Conservation (phyloP, 176 grass and related monocot species). For the Phoenix roebelenii region DNA sequence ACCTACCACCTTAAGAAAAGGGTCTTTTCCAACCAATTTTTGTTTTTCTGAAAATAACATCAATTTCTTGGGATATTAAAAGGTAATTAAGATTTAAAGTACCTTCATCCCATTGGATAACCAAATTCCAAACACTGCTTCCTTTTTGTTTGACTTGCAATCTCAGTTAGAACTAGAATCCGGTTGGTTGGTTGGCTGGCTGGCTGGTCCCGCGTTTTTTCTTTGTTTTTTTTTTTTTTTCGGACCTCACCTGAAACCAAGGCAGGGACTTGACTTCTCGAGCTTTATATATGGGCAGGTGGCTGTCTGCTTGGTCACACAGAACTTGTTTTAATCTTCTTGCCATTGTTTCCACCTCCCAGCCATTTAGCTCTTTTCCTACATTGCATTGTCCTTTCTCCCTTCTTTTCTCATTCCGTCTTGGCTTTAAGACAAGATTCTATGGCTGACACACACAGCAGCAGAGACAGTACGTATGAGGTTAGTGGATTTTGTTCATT, state of each 20-base stretch:
- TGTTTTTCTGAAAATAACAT: too few relatives aligned
- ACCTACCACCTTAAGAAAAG: slow-evolving; percentile 42
- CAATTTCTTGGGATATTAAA: too few relatives aligned
- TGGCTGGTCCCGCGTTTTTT: slow-evolving; percentile 1
- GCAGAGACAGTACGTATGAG: not conserved
- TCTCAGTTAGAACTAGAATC: slow-evolving; percentile 24
- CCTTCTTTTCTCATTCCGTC: not conserved
- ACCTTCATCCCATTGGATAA: too few relatives aligned
- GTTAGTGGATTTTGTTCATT: not conserved
- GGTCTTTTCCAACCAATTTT: too few relatives aligned
- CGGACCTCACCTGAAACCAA: slow-evolving; percentile 11
- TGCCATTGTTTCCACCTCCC: not conserved
- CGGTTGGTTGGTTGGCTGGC: slow-evolving; percentile 8
- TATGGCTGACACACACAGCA: not conserved
- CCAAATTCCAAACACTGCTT: too few relatives aligned
- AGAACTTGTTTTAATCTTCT: too few relatives aligned
- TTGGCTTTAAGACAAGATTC: not conserved
- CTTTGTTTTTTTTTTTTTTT: not conserved
- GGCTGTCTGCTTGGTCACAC: too few relatives aligned
- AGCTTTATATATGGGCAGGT: too few relatives aligned
- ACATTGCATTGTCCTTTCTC: not conserved
- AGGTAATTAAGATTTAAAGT: too few relatives aligned
- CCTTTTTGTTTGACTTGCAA: slow-evolving; percentile 39
- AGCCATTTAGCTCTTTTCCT: not conserved
- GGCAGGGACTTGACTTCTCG: too few relatives aligned